phyloP scores from a whole-genome alignment of 805 yeast genomes.

The Saturnispora serradocipensis region DNA sequence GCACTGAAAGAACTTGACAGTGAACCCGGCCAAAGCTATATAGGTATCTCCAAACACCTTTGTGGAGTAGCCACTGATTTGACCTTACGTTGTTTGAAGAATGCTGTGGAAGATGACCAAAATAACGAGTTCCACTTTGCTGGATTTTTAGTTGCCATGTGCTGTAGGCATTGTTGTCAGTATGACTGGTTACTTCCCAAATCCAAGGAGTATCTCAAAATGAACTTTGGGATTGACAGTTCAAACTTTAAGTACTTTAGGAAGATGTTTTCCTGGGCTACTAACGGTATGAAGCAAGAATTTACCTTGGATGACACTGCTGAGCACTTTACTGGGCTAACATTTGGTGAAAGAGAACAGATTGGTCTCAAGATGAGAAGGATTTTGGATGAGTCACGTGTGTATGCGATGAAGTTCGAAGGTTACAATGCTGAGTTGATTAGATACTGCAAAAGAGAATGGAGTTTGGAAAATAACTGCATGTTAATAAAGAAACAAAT shows the following conservation, averaged over 20 bases:
- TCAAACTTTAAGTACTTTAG: conserved; percentile 34
- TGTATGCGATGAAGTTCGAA: conserved; percentile 32
- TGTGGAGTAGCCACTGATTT: conserved; percentile 94
- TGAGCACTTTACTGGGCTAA: conserved; percentile 39
- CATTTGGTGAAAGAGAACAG: conserved; percentile 39
- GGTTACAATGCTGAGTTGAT: conserved; percentile 43
- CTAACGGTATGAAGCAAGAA: conserved; percentile 50
- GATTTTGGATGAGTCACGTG: conserved; percentile 66
- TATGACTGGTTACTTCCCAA: conserved; percentile 44
- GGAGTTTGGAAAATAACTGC: conserved; percentile 57
- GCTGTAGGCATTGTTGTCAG: conserved; percentile 81
- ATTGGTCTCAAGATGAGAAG: conserved; percentile 65
- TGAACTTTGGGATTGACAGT: conserved; percentile 23
- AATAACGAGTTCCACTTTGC: conserved; percentile 17
- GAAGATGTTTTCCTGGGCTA: conserved; percentile 83
- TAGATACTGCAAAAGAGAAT: conserved; percentile 45
- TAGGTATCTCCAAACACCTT: conserved; percentile 77
- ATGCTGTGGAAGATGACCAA: conserved; percentile 14
- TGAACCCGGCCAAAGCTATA: conserved; percentile 18
- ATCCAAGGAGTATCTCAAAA: conserved; percentile 33
- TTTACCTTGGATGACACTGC: conserved; percentile 30
- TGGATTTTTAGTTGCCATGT: conserved; percentile 80
- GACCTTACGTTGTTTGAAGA: conserved; percentile 54
- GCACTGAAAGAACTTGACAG: conserved; percentile 27
- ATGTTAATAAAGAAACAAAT: conserved; percentile 16